phyloP scores from a whole-genome alignment of 2,329 filamentous ascomycete genomes.

The Hypoxylon sp. region DNA sequence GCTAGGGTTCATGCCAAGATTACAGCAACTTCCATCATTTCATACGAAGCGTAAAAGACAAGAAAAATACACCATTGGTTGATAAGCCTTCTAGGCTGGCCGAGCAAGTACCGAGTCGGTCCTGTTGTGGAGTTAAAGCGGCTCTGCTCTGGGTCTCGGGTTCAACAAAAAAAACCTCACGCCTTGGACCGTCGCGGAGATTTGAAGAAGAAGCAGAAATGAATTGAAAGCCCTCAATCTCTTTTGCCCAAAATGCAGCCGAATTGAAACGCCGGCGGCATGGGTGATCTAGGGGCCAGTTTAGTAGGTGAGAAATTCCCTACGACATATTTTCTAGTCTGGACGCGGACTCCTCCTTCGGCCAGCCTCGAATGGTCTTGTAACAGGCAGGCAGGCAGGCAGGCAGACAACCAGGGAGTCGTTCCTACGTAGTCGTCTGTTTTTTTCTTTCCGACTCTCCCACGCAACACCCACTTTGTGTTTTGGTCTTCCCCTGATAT shows the following conservation, averaged over 20 bases:
- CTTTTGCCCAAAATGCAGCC: neutral
- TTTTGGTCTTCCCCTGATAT: no score
- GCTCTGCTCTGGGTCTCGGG: constrained; percentile 36
- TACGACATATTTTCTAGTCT: constrained; percentile 1
- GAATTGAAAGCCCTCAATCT: no score
- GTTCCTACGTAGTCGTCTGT: neutral
- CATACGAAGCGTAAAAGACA: no score
- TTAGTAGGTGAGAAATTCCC: constrained; percentile 3
- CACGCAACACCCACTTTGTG: no score
- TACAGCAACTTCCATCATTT: no score
- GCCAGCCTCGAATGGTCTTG: no score
- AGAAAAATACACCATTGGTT: constrained; percentile 18
- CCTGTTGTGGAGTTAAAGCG: constrained; percentile 44
- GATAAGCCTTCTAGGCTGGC: constrained; percentile 32
- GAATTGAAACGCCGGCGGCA: constrained; percentile 20
- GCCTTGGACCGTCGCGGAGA: constrained; percentile 22
- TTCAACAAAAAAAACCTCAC: constrained; percentile 18
- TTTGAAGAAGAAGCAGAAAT: constrained; percentile 6
- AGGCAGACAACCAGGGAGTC: no score
- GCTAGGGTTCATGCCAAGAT: no score
- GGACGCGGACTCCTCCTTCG: no score
- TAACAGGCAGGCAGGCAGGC: no score
- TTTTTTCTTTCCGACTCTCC: no score
- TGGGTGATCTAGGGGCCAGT: no score
- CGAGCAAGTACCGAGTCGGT: constrained; percentile 44